Base-by-base conservation (phyloP, 1,139 yeast genomes). In the Suhomyces anneliseae region DNA sequence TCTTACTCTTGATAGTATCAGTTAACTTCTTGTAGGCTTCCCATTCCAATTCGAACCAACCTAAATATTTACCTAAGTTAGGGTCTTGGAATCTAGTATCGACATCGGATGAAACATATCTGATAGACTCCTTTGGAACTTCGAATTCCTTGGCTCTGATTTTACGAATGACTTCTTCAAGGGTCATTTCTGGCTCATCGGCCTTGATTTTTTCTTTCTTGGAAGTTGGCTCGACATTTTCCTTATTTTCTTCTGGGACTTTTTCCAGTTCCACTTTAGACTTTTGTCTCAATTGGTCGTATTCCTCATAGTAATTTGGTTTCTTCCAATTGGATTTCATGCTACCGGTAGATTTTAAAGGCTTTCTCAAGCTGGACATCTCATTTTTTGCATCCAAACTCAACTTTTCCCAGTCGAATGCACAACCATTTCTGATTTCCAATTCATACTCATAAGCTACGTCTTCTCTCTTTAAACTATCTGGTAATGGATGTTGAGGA, bases 321-420 rank as follows among this genome's bases (percentile, higher is more conserved):
- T 43, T 43, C n/a, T 39, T 35, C 8, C 37, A 29, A 26, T 27
- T 27, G n/a, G 38, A 2, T 14, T 43, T 41, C 8, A 24, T 12
- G 7, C 38, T 37, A 9, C 12, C 32, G 3, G 34, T 32, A 6
- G 44, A 8, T 24, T 43, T 42, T 39, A 40, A 24, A 8, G 46
- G 43, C 14, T 43, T 46, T 19, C 40, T 31, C 40, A 46, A 46
- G 29, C 34, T 34, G n/a, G 37, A 36, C 36, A 46, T 34, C 29
- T 46, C 49, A 14, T 8, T 24, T 26, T 38, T 44, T n/a, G 49
- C 49, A 27, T 43, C 49, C 26, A 27, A 11, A 12, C 44, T 39
- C 36, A 46, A 40, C 32, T 43, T 46, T 24, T 46, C 49, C 49
- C 49, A 46, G 29, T 46, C 49, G 33, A 46, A 46, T 12, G 49